These are phyloP conservation scores for Styphnolobium japonicum DNA, from an alignment of 306 rosid species.

Conservation along the genomic window DNA sequence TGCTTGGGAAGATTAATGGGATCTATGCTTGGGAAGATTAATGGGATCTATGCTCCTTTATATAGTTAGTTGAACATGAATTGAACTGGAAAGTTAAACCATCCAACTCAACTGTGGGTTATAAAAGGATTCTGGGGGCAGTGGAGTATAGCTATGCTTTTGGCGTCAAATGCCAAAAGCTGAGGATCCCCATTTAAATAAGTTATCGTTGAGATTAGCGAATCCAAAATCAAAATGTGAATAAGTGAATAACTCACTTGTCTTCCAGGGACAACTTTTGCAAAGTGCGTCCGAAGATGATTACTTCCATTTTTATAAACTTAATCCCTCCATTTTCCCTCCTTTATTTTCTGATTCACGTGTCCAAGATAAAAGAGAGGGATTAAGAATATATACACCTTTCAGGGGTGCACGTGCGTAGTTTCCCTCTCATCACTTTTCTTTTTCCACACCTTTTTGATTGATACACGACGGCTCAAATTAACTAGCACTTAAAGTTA, in stretches of 20 bases:
- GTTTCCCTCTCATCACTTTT: neutral
- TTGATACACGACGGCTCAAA: neutral
- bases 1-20: neutral
- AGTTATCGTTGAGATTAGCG: slow-evolving; percentile 27
- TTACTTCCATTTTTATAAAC: neutral
- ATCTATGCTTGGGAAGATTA: neutral
- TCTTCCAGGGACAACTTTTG: neutral
- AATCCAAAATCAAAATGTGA: slow-evolving; percentile 14
- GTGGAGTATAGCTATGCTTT: neutral
- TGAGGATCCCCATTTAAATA: slow-evolving; percentile 9
- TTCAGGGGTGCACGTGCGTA: neutral
- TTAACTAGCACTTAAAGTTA: too few species aligned
- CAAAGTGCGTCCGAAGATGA: neutral
- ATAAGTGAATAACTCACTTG: neutral
- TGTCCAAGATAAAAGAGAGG: neutral
- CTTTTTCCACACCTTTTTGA: neutral
- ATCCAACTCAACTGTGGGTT: neutral
- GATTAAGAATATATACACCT: too few species aligned
- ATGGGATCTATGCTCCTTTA: neutral
- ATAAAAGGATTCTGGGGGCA: neutral
- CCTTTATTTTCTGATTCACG: neutral
- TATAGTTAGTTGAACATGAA: neutral
- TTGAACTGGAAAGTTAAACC: neutral
- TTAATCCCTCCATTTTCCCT: neutral
- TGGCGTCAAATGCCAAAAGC: slow-evolving; percentile 4